phyloP scores from a whole-genome alignment of 1,284 basidiomycete genomes.

The Pseudozyma thailandica region DNA sequence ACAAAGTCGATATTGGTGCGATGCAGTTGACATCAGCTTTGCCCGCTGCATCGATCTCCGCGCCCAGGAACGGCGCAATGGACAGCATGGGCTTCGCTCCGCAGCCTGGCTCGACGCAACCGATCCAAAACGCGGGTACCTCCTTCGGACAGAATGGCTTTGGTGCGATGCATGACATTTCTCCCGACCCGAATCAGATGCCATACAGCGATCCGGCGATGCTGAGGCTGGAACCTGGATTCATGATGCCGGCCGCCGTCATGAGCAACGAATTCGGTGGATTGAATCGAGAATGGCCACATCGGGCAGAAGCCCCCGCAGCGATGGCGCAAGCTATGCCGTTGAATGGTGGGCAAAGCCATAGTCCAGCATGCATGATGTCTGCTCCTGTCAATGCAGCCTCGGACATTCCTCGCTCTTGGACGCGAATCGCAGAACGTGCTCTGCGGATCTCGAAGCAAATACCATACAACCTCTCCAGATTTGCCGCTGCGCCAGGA shows the following conservation, averaged over 20 bases:
- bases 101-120: neutral
- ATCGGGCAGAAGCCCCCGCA: constrained; percentile 5
- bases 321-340: neutral
- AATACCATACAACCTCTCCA: constrained; percentile 20
- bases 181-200: constrained; percentile 7
- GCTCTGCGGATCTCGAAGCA: constrained; percentile 23
- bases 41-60: constrained; percentile 11
- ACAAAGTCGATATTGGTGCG: constrained; percentile 33
- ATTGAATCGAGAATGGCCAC: constrained; percentile 17
- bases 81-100: neutral
- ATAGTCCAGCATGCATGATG: neutral
- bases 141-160: constrained; percentile 15
- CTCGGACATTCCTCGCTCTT: constrained; percentile 7
- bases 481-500: constrained; percentile 17
- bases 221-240: constrained; percentile 21
- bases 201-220: constrained; percentile 13
- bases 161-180: constrained; percentile 8
- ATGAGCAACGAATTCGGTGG: constrained; percentile 9
- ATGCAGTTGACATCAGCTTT: constrained; percentile 25
- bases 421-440: constrained; percentile 21
- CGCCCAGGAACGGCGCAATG: neutral
- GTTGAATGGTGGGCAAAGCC: neutral
- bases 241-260: constrained; percentile 13
- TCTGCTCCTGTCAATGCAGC: neutral
- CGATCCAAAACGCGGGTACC: neutral